Conservation (phyloP, 2,329 filamentous ascomycete species). For the Trichoderma sp. region DNA sequence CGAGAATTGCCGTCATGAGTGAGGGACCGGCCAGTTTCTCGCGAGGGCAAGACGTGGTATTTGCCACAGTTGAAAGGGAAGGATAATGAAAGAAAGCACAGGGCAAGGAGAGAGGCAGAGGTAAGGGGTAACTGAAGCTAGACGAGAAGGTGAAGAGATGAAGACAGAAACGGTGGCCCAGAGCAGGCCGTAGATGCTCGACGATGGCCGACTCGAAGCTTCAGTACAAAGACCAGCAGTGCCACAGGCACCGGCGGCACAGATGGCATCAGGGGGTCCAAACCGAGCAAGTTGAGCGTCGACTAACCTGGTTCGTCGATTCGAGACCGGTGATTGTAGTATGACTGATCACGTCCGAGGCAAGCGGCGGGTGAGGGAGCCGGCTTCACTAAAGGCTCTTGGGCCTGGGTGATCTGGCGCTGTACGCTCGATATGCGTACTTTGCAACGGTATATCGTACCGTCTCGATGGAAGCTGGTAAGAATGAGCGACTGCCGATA, state of each 20-base stretch:
- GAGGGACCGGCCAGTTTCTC: neutral
- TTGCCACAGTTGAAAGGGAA: neutral
- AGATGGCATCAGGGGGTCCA: too few relatives aligned
- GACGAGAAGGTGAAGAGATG: constrained; percentile 1
- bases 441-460: neutral
- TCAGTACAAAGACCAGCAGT: neutral
- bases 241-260: neutral
- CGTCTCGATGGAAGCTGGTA: neutral
- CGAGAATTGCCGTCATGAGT: neutral
- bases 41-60: neutral
- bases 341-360: constrained; percentile 1
- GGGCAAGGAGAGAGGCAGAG: constrained; percentile 16
- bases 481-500: too few relatives aligned
- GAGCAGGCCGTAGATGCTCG: neutral
- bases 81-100: constrained; percentile 23
- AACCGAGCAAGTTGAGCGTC: neutral
- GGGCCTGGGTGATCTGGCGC: neutral
- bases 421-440: neutral
- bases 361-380: neutral
- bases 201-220: neutral
- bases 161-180: neutral
- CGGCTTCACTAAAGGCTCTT: neutral
- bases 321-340: neutral
- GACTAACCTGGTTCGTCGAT: constrained; percentile 3
- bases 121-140: neutral